Evolutionary conservation across 2,329 filamentous ascomycete genomes (phyloP).

Genomic region (Penicillium verrucosum): DNA sequence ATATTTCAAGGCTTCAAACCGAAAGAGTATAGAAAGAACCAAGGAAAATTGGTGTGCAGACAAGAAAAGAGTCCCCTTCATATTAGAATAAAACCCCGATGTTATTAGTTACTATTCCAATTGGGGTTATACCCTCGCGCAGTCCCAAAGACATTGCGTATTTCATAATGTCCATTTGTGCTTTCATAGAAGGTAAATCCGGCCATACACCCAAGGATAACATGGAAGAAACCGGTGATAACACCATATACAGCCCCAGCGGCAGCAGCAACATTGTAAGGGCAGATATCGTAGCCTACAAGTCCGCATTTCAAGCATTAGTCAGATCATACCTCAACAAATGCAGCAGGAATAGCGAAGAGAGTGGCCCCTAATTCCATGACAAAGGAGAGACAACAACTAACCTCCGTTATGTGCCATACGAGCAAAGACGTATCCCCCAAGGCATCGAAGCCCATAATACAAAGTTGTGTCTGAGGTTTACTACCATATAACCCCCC

Average conservation of each 20-base stretch:
- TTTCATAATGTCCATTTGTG: constrained; percentile 11
- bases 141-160: constrained; percentile 12
- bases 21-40: not conserved
- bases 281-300: constrained; percentile 15
- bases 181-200: not conserved
- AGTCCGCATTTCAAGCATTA: not conserved
- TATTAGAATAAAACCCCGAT: not conserved
- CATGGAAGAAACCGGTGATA: constrained; percentile 16
- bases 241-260: constrained; percentile 16
- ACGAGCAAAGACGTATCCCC: constrained; percentile 20
- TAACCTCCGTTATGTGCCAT: constrained; percentile 18
- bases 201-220: constrained; percentile 12
- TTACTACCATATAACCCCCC: constrained; percentile 11
- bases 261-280: constrained; percentile 17
- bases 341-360: not conserved
- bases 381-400: not conserved
- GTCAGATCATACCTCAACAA: not conserved
- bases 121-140: constrained; percentile 10
- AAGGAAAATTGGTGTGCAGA: not conserved
- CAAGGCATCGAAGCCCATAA: constrained; percentile 15
- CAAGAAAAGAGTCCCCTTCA: not conserved
- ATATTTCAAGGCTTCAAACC: not conserved
- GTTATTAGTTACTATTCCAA: not conserved
- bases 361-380: not conserved
- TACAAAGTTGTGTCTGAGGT: constrained; percentile 1